Percentiles rank a stretch among this genome's conserved stretches.
These are phyloP conservation scores for Parachaetomium inaequale DNA, from an alignment of 495 filamentous ascomycete genomes.

Conservation along the genomic window DNA sequence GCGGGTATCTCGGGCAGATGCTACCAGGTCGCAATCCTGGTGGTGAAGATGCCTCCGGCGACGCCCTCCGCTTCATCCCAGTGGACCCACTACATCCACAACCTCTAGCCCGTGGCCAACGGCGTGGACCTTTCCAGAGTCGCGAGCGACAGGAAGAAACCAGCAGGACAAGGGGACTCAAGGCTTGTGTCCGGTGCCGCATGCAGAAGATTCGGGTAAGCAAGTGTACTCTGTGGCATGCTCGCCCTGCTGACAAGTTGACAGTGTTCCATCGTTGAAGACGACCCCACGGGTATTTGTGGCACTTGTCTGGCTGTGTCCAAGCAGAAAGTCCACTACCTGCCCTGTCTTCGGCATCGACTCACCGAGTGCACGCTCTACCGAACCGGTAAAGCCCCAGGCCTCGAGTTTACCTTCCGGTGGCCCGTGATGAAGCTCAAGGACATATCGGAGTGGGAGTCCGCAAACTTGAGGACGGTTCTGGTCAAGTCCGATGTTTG, in stretches of 20 bases:
- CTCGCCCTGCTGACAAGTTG: neutral
- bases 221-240: no score
- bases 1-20: neutral
- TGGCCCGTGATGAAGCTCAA: slow-evolving; percentile 28
- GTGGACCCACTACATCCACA: neutral
- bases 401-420: slow-evolving; percentile 21
- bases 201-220: slow-evolving; percentile 27
- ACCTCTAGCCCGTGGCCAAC: neutral
- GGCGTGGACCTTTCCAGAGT: slow-evolving; percentile 13
- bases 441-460: slow-evolving; percentile 23
- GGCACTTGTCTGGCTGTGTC: slow-evolving; percentile 21
- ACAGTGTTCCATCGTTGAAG: slow-evolving; percentile 15
- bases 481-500: slow-evolving; percentile 22
- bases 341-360: slow-evolving; percentile 25
- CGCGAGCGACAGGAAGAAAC: slow-evolving; percentile 16
- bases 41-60: neutral
- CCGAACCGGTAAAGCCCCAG: slow-evolving; percentile 19
- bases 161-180: slow-evolving; percentile 18
- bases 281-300: slow-evolving; percentile 22
- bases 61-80: neutral
- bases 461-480: slow-evolving; percentile 15
- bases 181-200: slow-evolving; percentile 24
- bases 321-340: slow-evolving; percentile 14
- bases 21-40: neutral
- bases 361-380: slow-evolving; percentile 22